A percentile compares a stretch with the other conserved stretches of the same genome.
These are phyloP conservation scores for Trichoderma endophyticum DNA, from an alignment of 2,329 filamentous ascomycete genomes.

Conservation along the genomic window DNA sequence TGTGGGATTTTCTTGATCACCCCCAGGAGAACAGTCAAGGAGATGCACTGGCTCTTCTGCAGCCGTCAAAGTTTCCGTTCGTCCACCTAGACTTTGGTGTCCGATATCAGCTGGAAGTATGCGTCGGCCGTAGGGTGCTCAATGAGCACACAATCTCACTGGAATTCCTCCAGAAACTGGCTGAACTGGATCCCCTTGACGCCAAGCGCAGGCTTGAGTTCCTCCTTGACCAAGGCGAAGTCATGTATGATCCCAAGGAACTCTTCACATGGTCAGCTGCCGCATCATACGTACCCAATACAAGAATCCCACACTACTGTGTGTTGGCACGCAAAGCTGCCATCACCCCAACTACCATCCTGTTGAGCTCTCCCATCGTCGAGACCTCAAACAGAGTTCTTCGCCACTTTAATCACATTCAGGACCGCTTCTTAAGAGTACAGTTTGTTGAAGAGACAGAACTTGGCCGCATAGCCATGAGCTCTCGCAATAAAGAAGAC, in stretches of 20 bases:
- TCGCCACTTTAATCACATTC: slow-evolving; percentile 62
- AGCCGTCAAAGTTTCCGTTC: slow-evolving; percentile 19
- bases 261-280: slow-evolving; percentile 61
- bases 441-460: slow-evolving; percentile 81
- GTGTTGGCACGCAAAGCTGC: slow-evolving; percentile 70
- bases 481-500: slow-evolving; percentile 59
- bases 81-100: slow-evolving; percentile 63
- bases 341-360: slow-evolving; percentile 80
- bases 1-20: slow-evolving; percentile 35
- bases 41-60: slow-evolving; percentile 31
- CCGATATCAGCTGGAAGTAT: slow-evolving; percentile 89
- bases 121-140: slow-evolving; percentile 74
- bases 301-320: slow-evolving; percentile 67
- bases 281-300: slow-evolving; percentile 43
- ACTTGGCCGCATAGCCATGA: slow-evolving; percentile 53
- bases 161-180: slow-evolving; percentile 65
- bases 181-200: slow-evolving; percentile 39
- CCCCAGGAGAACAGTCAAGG: slow-evolving; percentile 15
- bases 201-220: slow-evolving; percentile 72
- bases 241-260: slow-evolving; percentile 66
- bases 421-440: slow-evolving; percentile 82
- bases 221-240: slow-evolving; percentile 60
- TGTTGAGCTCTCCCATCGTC: slow-evolving; percentile 71
- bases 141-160: slow-evolving; percentile 70
- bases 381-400: slow-evolving; percentile 88